phyloP scores from a whole-genome alignment of 805 yeast genomes.

The Kodamaea neixiangensis region DNA sequence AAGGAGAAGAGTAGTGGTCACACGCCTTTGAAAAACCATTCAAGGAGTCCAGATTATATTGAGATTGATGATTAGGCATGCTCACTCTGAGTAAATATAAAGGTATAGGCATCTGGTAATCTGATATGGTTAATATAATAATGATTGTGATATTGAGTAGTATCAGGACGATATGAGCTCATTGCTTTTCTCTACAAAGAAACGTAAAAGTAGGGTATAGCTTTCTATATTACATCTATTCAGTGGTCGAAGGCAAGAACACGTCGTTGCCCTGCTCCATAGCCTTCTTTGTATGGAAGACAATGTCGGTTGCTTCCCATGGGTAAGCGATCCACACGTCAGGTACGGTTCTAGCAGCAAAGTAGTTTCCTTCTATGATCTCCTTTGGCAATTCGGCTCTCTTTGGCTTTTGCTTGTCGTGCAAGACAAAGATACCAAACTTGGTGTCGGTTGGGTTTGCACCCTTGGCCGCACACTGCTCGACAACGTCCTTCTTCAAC shows the following conservation, averaged over 20 bases:
- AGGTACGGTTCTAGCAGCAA: slow-evolving; percentile 74
- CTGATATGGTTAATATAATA: not conserved
- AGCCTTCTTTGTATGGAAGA: slow-evolving; percentile 69
- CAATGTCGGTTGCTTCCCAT: slow-evolving; percentile 81
- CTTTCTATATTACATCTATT: slow-evolving; percentile 1
- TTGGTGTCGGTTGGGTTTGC: slow-evolving; percentile 54
- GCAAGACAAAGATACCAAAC: slow-evolving; percentile 76
- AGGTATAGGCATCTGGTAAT: not conserved
- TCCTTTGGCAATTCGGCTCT: slow-evolving; percentile 70
- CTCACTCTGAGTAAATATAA: not conserved
- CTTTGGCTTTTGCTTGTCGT: slow-evolving; percentile 72
- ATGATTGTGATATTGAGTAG: not conserved
- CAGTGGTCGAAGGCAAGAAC: slow-evolving; percentile 28
- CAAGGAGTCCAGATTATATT: slow-evolving; percentile 74
- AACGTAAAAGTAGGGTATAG: not conserved
- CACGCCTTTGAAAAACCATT: slow-evolving; percentile 60
- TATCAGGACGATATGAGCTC: no score
- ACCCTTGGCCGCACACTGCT: slow-evolving; percentile 55
- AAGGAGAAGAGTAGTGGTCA: slow-evolving; percentile 54
- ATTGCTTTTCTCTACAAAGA: no score
- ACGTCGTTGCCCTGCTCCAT: slow-evolving; percentile 74
- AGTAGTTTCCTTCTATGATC: slow-evolving; percentile 61
- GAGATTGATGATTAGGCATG: slow-evolving; percentile 60
- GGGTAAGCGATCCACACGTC: slow-evolving; percentile 88
- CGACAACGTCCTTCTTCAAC: slow-evolving; percentile 67